A percentile compares a stretch with the other conserved stretches of the same genome.
phyloP scores from a whole-genome alignment of 805 yeast genomes.

The Barnettozyma siamensis region DNA sequence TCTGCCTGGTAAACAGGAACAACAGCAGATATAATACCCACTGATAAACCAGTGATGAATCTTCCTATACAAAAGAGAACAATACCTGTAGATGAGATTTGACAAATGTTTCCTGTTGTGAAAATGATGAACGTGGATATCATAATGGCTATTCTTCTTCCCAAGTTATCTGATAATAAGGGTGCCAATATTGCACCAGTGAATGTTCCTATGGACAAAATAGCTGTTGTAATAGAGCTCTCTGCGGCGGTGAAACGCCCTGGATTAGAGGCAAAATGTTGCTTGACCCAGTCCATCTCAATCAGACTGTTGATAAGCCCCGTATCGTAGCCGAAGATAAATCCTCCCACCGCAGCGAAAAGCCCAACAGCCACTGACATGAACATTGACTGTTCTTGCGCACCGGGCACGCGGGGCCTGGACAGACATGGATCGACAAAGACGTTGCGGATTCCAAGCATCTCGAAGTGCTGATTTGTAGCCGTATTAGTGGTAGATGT shows the following conservation, averaged over 20 bases:
- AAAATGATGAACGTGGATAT: slow-evolving; percentile 57
- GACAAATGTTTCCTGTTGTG: slow-evolving; percentile 66
- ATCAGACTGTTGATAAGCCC: slow-evolving; percentile 75
- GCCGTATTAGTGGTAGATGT: too few relatives aligned
- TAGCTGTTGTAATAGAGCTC: slow-evolving; percentile 67
- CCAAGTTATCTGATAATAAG: slow-evolving; percentile 60
- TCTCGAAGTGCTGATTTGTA: background rate
- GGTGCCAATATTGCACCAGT: slow-evolving; percentile 59
- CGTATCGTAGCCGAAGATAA: slow-evolving; percentile 85
- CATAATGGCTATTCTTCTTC: slow-evolving; percentile 65
- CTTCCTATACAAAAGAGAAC: slow-evolving; percentile 66
- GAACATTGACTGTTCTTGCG: slow-evolving; percentile 42
- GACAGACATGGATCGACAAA: slow-evolving; percentile 14
- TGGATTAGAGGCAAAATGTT: slow-evolving; percentile 46
- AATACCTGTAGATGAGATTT: slow-evolving; percentile 46
- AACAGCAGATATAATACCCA: slow-evolving; percentile 75
- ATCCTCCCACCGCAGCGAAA: slow-evolving; percentile 88
- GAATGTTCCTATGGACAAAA: slow-evolving; percentile 79
- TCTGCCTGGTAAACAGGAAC: slow-evolving; percentile 83
- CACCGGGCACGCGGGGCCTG: slow-evolving; percentile 18
- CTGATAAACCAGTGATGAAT: slow-evolving; percentile 63
- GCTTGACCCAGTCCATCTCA: slow-evolving; percentile 66
- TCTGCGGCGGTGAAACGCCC: slow-evolving; percentile 51
- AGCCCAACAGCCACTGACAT: slow-evolving; percentile 71
- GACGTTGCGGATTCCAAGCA: slow-evolving; percentile 16